Evolutionary conservation across 805 yeast species (phyloP).

Genomic region (Yarrowia phangngaensis): DNA sequence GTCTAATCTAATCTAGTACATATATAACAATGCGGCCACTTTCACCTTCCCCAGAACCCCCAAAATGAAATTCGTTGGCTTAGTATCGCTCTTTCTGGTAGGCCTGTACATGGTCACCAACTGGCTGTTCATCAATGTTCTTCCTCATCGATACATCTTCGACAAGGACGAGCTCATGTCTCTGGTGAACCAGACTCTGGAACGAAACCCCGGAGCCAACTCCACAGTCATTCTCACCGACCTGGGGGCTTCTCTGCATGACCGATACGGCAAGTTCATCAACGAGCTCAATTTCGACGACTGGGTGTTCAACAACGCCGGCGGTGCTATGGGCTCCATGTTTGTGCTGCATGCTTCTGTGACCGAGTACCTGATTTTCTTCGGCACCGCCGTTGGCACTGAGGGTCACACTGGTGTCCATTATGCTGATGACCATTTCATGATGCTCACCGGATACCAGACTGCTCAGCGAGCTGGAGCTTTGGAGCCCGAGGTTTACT

Average conservation of each 20-base stretch:
- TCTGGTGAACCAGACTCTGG: conserved; percentile 53
- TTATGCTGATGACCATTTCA: conserved; percentile 96
- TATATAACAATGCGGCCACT: conserved; percentile 12
- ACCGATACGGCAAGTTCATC: conserved; percentile 67
- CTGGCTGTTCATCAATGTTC: conserved; percentile 38
- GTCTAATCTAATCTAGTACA: too few species aligned
- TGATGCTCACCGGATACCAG: conserved; percentile 79
- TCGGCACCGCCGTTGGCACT: conserved; percentile 90
- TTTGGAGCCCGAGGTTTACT: conserved; percentile 62
- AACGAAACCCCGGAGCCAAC: conserved; percentile 40
- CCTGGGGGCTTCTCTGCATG: conserved; percentile 55
- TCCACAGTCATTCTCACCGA: conserved; percentile 60
- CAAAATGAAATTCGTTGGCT: conserved; percentile 30
- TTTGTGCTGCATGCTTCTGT: conserved; percentile 90
- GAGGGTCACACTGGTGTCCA: conserved; percentile 97
- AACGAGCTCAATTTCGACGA: conserved; percentile 70
- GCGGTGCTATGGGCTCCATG: conserved; percentile 97
- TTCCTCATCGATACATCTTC: conserved; percentile 68
- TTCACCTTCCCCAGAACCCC: not conserved
- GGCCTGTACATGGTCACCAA: conserved; percentile 32
- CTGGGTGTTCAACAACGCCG: conserved; percentile 97
- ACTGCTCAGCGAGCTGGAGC: conserved; percentile 65
- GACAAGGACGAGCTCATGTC: conserved; percentile 59
- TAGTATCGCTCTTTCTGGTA: conserved; percentile 29
- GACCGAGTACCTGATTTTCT: conserved; percentile 86